These are phyloP conservation scores for Pseudocercospora eumusae DNA, from an alignment of 2,329 filamentous ascomycete species.

Conservation along the genomic window DNA sequence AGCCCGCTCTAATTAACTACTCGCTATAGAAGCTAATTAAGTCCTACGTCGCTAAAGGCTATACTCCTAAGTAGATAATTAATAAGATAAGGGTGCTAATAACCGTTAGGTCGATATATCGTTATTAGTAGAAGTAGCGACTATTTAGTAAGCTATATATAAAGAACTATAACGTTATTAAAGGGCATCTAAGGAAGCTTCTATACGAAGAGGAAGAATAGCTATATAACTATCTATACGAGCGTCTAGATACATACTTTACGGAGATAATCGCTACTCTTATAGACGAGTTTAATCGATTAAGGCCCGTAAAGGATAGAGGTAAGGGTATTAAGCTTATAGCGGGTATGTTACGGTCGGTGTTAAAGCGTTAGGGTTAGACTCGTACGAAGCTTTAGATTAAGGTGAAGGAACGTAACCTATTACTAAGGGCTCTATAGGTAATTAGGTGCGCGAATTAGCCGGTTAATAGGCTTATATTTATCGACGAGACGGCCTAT, in stretches of 20 bases:
- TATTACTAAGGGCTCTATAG: neutral
- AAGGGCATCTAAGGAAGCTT: neutral
- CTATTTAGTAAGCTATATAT: neutral
- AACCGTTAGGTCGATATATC: neutral
- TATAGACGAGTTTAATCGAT: neutral
- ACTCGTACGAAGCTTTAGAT: neutral
- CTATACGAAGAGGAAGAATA: neutral
- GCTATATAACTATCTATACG: neutral
- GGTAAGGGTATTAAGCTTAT: neutral
- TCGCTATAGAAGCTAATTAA: neutral
- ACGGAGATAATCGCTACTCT: neutral
- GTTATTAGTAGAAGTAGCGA: neutral
- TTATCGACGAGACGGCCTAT: neutral
- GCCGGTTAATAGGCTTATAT: neutral
- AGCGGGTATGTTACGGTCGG: neutral
- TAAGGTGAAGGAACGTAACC: neutral
- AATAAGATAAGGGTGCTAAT: neutral
- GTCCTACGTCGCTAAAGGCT: neutral
- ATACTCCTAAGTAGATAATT: neutral
- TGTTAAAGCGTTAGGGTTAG: neutral
- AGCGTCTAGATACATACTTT: neutral
- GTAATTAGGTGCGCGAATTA: neutral
- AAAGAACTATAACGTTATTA: neutral
- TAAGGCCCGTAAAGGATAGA: neutral
- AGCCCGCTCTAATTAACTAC: neutral